Evolutionary conservation across 1,139 yeast species (phyloP), one percentile per base, ranked within the genome.

Genomic region (Kluyveromyces sp.): DNA sequence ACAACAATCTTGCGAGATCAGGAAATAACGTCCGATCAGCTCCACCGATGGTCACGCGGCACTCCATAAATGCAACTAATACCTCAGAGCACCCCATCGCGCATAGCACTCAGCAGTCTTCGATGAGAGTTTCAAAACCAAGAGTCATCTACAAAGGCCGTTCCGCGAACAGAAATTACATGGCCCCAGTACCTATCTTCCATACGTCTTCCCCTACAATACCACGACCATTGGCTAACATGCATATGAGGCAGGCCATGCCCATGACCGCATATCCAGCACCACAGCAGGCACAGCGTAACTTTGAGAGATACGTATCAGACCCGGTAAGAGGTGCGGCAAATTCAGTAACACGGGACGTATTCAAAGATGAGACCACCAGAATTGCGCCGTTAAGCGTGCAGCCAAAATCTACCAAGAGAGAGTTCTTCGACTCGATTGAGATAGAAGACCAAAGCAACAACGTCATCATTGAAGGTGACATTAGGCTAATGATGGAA

Each of bases 11-110:
- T 12, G 39, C 4, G 29, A 16, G 18, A 31, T 19, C 20, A 13
- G 19, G 19, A 18, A 22, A 38, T n/a, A 45, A 9, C 26, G 26
- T 48, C 15, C 36, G 39, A 13, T 50, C 52, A 35, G 54, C 54
- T 7, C 54, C 54, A 7, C 48, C 55, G n/a, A 44, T 48, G 30
- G 46, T 47, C 2, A 46, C 52, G 17, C 40, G 41, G 4, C 45
- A 46, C 18, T n/a, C 36, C 11, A 33, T 33, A 12, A 9, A 19
- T 12, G 26, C 19, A 8, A 9, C 34, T 4, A 3, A 32, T 16
- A 4, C 34, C n/a, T 3, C 19, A 3, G 16, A 15, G 15, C 34
- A 15, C 12, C 16, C 12, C n/a, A 33, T 32, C 6, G n/a, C 36
- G 39, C 22, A 36, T 18, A 17, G 17, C 26, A 20, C 20, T 3